These are phyloP conservation scores for Debaryomyces nepalensis DNA, from an alignment of 1,139 yeast genomes.

Conservation along the genomic window DNA sequence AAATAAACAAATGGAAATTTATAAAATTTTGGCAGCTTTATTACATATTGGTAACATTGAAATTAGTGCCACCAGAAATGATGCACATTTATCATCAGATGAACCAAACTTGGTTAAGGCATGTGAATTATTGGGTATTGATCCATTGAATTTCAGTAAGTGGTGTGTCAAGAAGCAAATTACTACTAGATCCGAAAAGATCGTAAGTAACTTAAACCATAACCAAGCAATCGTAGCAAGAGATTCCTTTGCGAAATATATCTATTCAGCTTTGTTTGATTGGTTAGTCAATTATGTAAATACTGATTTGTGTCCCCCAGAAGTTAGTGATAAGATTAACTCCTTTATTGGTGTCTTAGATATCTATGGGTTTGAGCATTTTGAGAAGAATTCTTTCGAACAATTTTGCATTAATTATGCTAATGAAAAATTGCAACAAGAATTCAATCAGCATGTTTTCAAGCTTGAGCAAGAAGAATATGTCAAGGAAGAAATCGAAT, in stretches of 20 bases:
- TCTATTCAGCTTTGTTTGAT: slow-evolving; percentile 90
- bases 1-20: slow-evolving; percentile 68
- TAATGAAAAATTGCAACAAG: slow-evolving; percentile 96
- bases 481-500: slow-evolving; percentile 87
- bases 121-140: slow-evolving; percentile 83
- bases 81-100: slow-evolving; percentile 80
- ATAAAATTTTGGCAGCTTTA: slow-evolving; percentile 82
- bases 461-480: slow-evolving; percentile 97
- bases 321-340: slow-evolving; percentile 58
- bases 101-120: slow-evolving; percentile 87
- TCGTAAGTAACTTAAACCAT: slow-evolving; percentile 79
- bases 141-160: slow-evolving; percentile 74
- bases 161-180: slow-evolving; percentile 96
- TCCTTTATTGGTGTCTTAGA: slow-evolving; percentile 96
- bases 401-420: slow-evolving; percentile 98
- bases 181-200: slow-evolving; percentile 89
- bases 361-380: slow-evolving; percentile 97
- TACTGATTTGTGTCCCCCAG: slow-evolving; percentile 77
- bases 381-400: slow-evolving; percentile 91
- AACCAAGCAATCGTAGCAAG: slow-evolving; percentile 90
- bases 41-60: slow-evolving; percentile 93
- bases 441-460: slow-evolving; percentile 96
- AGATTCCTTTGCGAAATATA: slow-evolving; percentile 94
- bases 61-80: slow-evolving; percentile 83
- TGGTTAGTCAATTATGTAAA: slow-evolving; percentile 92